Conservation (phyloP, 1,284 basidiomycete genomes). For the Anthracocystis setariae region DNA sequence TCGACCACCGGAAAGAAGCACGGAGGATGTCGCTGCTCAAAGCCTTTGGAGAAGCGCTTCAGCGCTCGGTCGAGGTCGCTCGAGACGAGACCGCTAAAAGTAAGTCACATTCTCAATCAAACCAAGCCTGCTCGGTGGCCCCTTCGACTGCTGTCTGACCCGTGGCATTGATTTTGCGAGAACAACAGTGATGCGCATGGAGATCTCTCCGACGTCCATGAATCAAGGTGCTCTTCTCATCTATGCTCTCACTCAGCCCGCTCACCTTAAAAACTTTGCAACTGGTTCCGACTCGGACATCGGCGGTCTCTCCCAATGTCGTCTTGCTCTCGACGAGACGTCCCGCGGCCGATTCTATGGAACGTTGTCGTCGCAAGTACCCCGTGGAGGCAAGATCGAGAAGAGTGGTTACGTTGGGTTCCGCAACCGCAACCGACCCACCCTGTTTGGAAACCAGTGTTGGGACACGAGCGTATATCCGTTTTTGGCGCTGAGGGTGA, state of each 20-base stretch:
- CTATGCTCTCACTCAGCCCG: slow-evolving; percentile 44
- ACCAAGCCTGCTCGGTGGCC: not conserved
- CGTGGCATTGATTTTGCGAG: too few relatives aligned
- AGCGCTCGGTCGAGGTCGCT: slow-evolving; percentile 56
- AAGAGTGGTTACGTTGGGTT: slow-evolving; percentile 77
- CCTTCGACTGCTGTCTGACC: slow-evolving; percentile 4
- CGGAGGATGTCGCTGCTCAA: slow-evolving; percentile 50
- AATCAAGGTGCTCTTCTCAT: slow-evolving; percentile 49
- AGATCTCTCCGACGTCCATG: slow-evolving; percentile 52
- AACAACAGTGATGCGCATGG: slow-evolving; percentile 59
- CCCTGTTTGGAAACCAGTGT: slow-evolving; percentile 81
- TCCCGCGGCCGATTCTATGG: slow-evolving; percentile 66
- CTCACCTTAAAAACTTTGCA: slow-evolving; percentile 70
- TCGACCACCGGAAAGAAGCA: not conserved
- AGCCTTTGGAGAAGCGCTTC: slow-evolving; percentile 54
- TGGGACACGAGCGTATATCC: slow-evolving; percentile 83
- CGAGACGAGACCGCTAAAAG: slow-evolving; percentile 57
- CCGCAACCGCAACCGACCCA: slow-evolving; percentile 75
- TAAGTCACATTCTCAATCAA: slow-evolving; percentile 16
- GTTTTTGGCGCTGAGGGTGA: slow-evolving; percentile 80
- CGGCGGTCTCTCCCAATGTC: slow-evolving; percentile 79
- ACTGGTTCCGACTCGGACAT: slow-evolving; percentile 84
- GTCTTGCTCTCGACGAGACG: slow-evolving; percentile 52
- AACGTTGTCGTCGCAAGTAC: slow-evolving; percentile 66
- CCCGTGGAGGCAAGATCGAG: slow-evolving; percentile 64